Conservation (phyloP, 495 filamentous ascomycete genomes). For the Penicillium verhagenii region DNA sequence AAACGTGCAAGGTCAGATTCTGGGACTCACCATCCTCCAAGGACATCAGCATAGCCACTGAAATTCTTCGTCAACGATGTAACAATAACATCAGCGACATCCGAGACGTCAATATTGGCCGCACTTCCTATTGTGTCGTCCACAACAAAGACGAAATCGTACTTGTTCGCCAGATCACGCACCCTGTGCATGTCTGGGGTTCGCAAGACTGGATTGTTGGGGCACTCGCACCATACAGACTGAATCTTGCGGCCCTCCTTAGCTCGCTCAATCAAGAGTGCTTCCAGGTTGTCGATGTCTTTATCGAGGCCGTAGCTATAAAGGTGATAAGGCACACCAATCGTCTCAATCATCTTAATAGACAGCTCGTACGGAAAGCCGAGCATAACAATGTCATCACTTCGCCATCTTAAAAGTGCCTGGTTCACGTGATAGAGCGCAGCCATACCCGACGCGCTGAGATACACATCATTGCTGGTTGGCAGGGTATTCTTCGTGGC, state of each 20-base stretch:
- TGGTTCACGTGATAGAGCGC: conserved; percentile 30
- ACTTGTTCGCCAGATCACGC: conserved; percentile 34
- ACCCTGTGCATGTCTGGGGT: conserved; percentile 43
- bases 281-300: conserved; percentile 39
- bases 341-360: conserved; percentile 30
- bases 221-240: conserved; percentile 35
- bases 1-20: background rate
- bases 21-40: conserved; percentile 23
- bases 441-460: conserved; percentile 49
- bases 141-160: conserved; percentile 43
- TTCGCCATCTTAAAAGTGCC: conserved; percentile 6
- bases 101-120: conserved; percentile 44
- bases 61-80: conserved; percentile 33
- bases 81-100: conserved; percentile 27
- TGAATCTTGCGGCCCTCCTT: conserved; percentile 20
- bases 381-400: conserved; percentile 14
- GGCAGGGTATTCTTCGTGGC: background rate
- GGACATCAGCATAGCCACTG: conserved; percentile 27
- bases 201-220: conserved; percentile 44
- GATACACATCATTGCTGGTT: conserved; percentile 34
- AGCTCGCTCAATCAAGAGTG: background rate
- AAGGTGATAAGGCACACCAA: conserved; percentile 28
- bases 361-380: conserved; percentile 31
- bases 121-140: conserved; percentile 53
- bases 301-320: conserved; percentile 28